These are phyloP conservation scores for Toxicodendron radicans DNA, from an alignment of 345 rosid genomes.

Conservation along the genomic window DNA sequence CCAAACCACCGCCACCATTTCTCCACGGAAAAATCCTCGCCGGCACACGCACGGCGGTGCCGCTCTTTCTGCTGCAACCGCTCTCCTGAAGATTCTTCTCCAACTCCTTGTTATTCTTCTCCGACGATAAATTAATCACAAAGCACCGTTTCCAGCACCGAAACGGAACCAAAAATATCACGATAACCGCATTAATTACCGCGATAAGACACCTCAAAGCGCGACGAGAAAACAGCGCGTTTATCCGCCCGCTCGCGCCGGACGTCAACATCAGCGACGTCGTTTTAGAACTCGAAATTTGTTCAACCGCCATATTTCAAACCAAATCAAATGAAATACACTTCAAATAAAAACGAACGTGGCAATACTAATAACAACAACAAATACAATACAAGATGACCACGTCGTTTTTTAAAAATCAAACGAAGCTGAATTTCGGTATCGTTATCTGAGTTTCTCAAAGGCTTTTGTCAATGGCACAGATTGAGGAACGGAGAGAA, in stretches of 20 bases:
- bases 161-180: constrained; percentile 58
- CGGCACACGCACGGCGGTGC: constrained; percentile 45
- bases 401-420: too few relatives aligned
- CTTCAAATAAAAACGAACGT: background rate
- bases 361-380: background rate
- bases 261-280: constrained; percentile 66
- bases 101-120: constrained; percentile 47
- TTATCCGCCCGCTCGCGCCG: constrained; percentile 81
- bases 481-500: background rate
- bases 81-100: constrained; percentile 13
- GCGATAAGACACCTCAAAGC: constrained; percentile 43
- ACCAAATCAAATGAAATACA: too few relatives aligned
- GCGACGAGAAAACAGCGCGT: constrained; percentile 59
- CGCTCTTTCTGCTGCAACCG: constrained; percentile 16
- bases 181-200: constrained; percentile 44
- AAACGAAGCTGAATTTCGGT: background rate
- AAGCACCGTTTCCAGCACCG: constrained; percentile 37
- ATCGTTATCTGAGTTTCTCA: background rate
- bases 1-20: constrained; percentile 39
- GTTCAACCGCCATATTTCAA: constrained; percentile 41
- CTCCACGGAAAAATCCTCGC: constrained; percentile 53
- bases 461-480: background rate
- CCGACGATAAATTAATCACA: constrained; percentile 22
- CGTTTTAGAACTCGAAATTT: constrained; percentile 10
- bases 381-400: background rate